These are phyloP conservation scores for Fusarium albidum DNA, from an alignment of 2,329 filamentous ascomycete species.

Conservation along the genomic window DNA sequence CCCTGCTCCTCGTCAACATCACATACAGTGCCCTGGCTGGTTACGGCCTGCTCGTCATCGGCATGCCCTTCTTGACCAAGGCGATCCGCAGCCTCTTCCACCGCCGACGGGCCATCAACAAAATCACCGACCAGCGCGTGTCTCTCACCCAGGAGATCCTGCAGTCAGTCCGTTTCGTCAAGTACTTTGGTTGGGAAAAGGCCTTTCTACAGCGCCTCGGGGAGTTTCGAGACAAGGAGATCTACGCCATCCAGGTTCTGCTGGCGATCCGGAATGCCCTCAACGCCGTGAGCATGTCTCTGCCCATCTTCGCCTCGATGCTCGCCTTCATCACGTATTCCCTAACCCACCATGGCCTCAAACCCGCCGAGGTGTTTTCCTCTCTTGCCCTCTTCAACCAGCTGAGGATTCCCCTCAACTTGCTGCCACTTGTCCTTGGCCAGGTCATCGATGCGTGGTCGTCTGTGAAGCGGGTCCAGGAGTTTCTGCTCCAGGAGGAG, in stretches of 20 bases:
- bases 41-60: conserved; percentile 81
- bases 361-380: conserved; percentile 85
- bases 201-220: conserved; percentile 82
- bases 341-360: conserved; percentile 70
- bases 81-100: conserved; percentile 80
- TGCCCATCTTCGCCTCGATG: conserved; percentile 96
- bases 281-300: conserved; percentile 82
- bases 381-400: conserved; percentile 94
- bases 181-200: conserved; percentile 95
- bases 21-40: conserved; percentile 90
- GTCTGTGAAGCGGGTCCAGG: conserved; percentile 84
- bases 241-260: conserved; percentile 83
- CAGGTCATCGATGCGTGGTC: conserved; percentile 91
- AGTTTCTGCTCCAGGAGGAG: conserved; percentile 89
- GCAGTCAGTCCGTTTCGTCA: conserved; percentile 91
- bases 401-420: conserved; percentile 86
- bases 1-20: conserved; percentile 84
- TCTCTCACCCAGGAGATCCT: conserved; percentile 92
- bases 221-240: conserved; percentile 78
- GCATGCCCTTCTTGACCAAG: conserved; percentile 78
- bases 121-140: conserved; percentile 91
- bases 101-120: conserved; percentile 84
- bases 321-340: conserved; percentile 88
- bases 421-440: conserved; percentile 87
- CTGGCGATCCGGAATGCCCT: conserved; percentile 86